phyloP scores from a whole-genome alignment of 2,329 filamentous ascomycete genomes.

The Fusarium anthophilum region DNA sequence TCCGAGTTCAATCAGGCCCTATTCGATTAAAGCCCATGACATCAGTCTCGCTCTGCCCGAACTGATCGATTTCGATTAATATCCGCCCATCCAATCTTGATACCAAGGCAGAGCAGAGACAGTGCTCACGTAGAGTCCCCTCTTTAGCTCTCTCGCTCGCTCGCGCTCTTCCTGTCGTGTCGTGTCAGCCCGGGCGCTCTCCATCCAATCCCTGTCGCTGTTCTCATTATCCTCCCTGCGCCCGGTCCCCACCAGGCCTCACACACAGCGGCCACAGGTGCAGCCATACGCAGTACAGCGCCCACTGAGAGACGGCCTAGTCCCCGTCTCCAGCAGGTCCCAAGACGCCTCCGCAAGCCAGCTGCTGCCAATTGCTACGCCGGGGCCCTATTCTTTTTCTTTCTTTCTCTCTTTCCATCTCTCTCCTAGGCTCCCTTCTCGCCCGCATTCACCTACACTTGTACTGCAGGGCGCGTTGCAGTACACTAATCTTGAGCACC shows the following conservation, averaged over 20 bases:
- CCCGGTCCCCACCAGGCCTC: conserved; percentile 39
- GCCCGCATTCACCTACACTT: background rate
- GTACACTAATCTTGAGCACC: conserved; percentile 16
- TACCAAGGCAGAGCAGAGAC: conserved; percentile 22
- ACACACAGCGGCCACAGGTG: conserved; percentile 28
- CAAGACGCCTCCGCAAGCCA: conserved; percentile 27
- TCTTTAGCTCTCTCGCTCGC: conserved; percentile 6
- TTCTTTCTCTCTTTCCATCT: background rate
- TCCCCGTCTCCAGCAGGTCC: conserved; percentile 16
- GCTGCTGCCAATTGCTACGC: conserved; percentile 28
- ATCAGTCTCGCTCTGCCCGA: conserved; percentile 27
- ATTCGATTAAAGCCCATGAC: background rate
- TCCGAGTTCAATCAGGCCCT: background rate
- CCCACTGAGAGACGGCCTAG: conserved; percentile 3
- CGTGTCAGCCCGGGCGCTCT: conserved; percentile 47
- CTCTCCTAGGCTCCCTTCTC: conserved; percentile 1
- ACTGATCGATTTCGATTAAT: conserved; percentile 8
- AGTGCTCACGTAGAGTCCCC: conserved; percentile 15
- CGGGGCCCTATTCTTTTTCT: background rate
- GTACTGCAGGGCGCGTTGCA: background rate
- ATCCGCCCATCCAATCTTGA: conserved; percentile 14
- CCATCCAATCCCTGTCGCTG: conserved; percentile 45
- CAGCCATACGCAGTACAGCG: conserved; percentile 11
- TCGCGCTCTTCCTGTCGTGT: conserved; percentile 23
- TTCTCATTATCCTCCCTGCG: conserved; percentile 42